These are phyloP conservation scores for Aspergillus ostianus DNA, from an alignment of 495 filamentous ascomycete genomes.

Conservation along the genomic window DNA sequence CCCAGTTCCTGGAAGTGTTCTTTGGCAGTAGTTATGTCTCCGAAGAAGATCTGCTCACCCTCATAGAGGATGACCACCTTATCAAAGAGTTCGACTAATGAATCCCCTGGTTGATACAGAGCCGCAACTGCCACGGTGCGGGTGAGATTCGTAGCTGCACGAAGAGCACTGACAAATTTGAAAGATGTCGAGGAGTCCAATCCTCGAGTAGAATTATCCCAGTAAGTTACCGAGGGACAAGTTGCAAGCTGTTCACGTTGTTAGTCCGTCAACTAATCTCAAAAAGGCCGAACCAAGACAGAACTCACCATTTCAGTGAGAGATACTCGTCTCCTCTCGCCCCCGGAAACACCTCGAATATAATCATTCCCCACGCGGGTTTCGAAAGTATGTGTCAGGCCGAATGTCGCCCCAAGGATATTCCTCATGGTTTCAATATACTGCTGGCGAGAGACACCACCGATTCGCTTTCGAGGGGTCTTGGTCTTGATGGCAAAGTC, in stretches of 20 bases:
- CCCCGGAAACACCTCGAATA: conserved; percentile 73
- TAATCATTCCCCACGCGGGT: conserved; percentile 63
- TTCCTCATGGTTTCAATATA: conserved; percentile 41
- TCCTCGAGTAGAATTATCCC: conserved; percentile 82
- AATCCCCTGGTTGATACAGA: conserved; percentile 64
- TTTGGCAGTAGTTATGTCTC: conserved; percentile 48
- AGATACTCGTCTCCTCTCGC: conserved; percentile 65
- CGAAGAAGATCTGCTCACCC: conserved; percentile 61
- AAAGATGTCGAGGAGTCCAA: conserved; percentile 79
- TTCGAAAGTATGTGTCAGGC: conserved; percentile 48
- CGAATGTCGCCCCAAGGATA: conserved; percentile 41
- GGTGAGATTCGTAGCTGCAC: conserved; percentile 65
- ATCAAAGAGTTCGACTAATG: conserved; percentile 41
- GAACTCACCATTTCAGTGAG: conserved; percentile 56
- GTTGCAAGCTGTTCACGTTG: background rate
- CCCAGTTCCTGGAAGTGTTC: conserved; percentile 57
- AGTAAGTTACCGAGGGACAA: conserved; percentile 30
- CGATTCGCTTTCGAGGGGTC: conserved; percentile 36
- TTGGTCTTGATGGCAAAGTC: conserved; percentile 52
- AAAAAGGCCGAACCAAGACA: background rate
- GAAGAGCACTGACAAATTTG: conserved; percentile 62
- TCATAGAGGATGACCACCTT: conserved; percentile 59
- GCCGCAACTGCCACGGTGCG: conserved; percentile 67
- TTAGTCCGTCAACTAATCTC: background rate
- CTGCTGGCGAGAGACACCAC: conserved; percentile 34